These are phyloP conservation scores for Aspergillus aculeatinus DNA, from an alignment of 2,329 filamentous ascomycete genomes.

Conservation along the genomic window DNA sequence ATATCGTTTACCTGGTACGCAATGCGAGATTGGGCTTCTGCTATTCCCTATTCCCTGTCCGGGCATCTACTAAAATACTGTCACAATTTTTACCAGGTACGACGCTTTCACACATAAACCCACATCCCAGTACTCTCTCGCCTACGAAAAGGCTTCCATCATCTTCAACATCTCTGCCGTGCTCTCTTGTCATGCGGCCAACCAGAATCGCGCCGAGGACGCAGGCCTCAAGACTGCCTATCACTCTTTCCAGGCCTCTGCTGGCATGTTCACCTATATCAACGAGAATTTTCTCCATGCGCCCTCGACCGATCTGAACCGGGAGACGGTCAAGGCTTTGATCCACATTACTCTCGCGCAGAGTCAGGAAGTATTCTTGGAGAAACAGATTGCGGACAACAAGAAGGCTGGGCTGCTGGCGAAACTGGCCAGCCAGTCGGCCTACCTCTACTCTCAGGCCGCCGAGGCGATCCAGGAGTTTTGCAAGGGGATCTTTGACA, in stretches of 20 bases:
- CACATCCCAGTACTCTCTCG: constrained; percentile 94
- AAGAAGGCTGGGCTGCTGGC: constrained; percentile 92
- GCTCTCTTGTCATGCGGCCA: constrained; percentile 89
- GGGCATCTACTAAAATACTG: constrained; percentile 6
- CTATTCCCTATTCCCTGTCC: background rate
- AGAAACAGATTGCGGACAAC: constrained; percentile 88
- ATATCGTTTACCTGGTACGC: constrained; percentile 93
- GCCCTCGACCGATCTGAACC: constrained; percentile 89
- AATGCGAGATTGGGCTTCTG: background rate
- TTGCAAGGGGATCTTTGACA: constrained; percentile 87
- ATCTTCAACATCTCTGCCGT: constrained; percentile 99
- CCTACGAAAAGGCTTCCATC: constrained; percentile 97
- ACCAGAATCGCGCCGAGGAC: constrained; percentile 90
- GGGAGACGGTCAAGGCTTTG: constrained; percentile 92
- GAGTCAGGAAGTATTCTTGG: constrained; percentile 93
- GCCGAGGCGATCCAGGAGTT: constrained; percentile 91
- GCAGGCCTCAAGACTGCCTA: constrained; percentile 93
- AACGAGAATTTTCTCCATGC: constrained; percentile 99
- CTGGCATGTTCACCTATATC: constrained; percentile 99
- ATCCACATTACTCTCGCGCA: constrained; percentile 93
- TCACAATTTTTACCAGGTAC: constrained; percentile 64
- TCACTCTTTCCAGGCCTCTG: constrained; percentile 95
- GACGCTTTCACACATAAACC: constrained; percentile 99
- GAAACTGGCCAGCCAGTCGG: constrained; percentile 88
- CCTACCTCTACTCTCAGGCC: constrained; percentile 82